Base-by-base conservation (phyloP, 495 filamentous ascomycete species). In the Clavariopsis aquatica region DNA sequence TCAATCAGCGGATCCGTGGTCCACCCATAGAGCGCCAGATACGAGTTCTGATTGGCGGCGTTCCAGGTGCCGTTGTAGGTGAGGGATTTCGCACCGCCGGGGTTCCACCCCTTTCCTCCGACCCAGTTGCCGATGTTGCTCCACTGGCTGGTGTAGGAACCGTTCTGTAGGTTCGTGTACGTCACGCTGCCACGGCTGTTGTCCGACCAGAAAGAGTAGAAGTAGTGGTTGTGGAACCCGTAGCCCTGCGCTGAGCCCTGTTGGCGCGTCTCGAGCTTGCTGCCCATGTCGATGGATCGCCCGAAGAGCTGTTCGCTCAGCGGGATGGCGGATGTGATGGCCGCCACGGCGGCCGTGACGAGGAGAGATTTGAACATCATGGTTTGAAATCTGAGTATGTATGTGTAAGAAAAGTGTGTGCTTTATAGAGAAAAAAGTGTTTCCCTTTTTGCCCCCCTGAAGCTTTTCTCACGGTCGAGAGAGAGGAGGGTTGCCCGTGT, bases 11-110 rank as follows among this genome's bases (percentile, higher is more conserved):
- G 63, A 2, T 43, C 15, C 38, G 12, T 43, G 8, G 59, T 59
- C 59, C 60, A 64, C 8, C 66, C 66, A 27, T 64, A 64, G 54
- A 63, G 75, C 46, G 83, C 66, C 28, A 88, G 79, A 71, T 87
- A 87, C 83, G 60, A 55, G 27, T 64, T 57, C 28, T 55, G 46
- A 23, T 84, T 84, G 8, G 75, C 77, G 52, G 83, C 79, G 27
- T 72, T 78, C 76, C 83, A 87, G 46, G 71, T 74, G 38, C 81
- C 85, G 13, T 69, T 74, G 73, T 83, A 87, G 53, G 70, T 80
- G 65, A 87, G 82, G 45, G 46, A 52, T 36, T 38, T 52, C 23
- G 46, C 34, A 41, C 46, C 29, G 31, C 71, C 71, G 17, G 71
- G 63, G 27, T 60, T 56, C 71, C 71, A 73, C 28, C 71, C 71